Evolutionary conservation across 2,329 filamentous ascomycete genomes (phyloP).

Genomic region (Cladobotryum protrusum): DNA sequence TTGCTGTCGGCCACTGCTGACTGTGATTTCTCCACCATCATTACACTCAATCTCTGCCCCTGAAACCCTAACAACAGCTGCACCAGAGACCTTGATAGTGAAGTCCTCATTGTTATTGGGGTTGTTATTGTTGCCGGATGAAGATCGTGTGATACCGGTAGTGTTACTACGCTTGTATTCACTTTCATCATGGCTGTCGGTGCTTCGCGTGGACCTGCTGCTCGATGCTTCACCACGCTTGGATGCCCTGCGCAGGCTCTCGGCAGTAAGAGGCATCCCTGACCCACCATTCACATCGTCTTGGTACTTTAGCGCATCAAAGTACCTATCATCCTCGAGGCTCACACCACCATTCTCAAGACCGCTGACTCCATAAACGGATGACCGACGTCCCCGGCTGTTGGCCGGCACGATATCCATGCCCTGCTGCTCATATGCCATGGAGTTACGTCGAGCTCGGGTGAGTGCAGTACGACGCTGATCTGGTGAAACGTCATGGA

Average conservation of each 20-base stretch:
- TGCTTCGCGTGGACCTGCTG: constrained; percentile 53
- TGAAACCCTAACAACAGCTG: constrained; percentile 49
- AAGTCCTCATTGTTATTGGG: constrained; percentile 40
- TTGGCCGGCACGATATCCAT: constrained; percentile 36
- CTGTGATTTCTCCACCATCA: constrained; percentile 55
- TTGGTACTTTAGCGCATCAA: constrained; percentile 41
- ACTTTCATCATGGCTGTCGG: constrained; percentile 56
- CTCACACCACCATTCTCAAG: constrained; percentile 28
- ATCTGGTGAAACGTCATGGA: constrained; percentile 34
- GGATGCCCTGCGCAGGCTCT: constrained; percentile 46
- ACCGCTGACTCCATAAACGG: constrained; percentile 34
- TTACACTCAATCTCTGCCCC: constrained; percentile 53
- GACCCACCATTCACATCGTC: constrained; percentile 43
- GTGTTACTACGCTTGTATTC: constrained; percentile 57
- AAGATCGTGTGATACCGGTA: constrained; percentile 53
- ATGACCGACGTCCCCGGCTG: constrained; percentile 31
- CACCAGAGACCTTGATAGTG: constrained; percentile 54
- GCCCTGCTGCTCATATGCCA: constrained; percentile 32
- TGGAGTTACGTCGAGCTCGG: constrained; percentile 29
- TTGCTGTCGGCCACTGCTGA: constrained; percentile 30
- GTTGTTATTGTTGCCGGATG: constrained; percentile 36
- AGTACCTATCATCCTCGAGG: constrained; percentile 33
- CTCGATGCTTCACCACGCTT: constrained; percentile 41
- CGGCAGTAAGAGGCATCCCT: constrained; percentile 47
- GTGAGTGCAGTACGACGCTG: constrained; percentile 25